These are phyloP conservation scores for Eucalyptus cladocalyx DNA, from an alignment of 345 rosid species.

Conservation along the genomic window DNA sequence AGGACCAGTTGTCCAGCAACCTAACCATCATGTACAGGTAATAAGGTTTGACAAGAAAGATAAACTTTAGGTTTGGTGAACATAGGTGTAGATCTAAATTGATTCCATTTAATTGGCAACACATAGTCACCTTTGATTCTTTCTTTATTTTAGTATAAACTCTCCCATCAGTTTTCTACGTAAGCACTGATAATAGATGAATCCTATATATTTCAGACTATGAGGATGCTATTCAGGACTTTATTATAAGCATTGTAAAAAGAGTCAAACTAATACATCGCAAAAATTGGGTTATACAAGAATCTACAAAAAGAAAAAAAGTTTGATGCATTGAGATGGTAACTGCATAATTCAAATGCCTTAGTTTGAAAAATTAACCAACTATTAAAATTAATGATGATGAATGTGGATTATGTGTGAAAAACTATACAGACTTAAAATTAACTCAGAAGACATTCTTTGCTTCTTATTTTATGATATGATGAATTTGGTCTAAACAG, in stretches of 20 bases:
- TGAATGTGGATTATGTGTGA: neutral
- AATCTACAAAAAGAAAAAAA: neutral
- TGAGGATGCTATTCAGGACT: neutral
- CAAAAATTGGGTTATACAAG: neutral
- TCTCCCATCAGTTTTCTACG: neutral
- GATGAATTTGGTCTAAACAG: neutral
- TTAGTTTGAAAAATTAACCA: neutral
- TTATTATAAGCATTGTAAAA: neutral
- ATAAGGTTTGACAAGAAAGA: neutral
- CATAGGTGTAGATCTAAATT: neutral
- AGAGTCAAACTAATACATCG: neutral
- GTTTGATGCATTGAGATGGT: neutral
- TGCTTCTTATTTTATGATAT: neutral
- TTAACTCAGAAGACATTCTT: neutral
- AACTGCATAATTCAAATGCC: neutral
- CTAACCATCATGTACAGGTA: conserved; percentile 34
- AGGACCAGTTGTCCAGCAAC: conserved; percentile 15
- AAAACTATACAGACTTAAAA: neutral
- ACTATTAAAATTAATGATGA: neutral
- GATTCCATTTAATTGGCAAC: neutral
- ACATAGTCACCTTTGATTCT: neutral
- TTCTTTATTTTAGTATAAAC: neutral
- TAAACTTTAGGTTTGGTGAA: neutral
- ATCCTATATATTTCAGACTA: neutral
- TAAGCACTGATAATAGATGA: neutral